A percentile compares a stretch with the other conserved stretches of the same genome.
Conservation (phyloP, 139 green algal genomes). For the Desmodesmus armatus region DNA sequence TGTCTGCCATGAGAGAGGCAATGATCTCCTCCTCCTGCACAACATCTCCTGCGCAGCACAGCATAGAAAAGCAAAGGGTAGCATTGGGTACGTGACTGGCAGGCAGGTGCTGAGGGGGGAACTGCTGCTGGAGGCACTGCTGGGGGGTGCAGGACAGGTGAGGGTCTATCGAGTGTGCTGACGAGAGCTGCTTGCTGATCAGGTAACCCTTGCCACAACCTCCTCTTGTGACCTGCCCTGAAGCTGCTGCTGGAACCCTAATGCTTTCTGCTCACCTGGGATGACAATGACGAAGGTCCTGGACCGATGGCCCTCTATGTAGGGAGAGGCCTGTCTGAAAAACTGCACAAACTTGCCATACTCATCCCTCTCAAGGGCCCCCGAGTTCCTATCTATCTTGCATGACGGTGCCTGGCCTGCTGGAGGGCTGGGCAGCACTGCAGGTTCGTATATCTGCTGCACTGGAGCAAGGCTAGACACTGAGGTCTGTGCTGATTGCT, state of each 20-base stretch:
- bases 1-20: conserved; percentile 78
- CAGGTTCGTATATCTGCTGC: no score
- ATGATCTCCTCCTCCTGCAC: conserved; percentile 59
- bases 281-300: conserved; percentile 93
- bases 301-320: conserved; percentile 89
- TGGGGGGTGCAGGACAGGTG: neutral
- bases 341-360: conserved; percentile 77
- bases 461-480: no score
- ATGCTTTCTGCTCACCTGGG: no score
- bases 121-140: neutral
- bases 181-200: neutral
- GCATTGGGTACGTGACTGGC: neutral
- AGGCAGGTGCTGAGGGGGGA: neutral
- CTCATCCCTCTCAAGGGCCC: conserved; percentile 51
- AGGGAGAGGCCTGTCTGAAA: conserved; percentile 88
- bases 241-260: no score
- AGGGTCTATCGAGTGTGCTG: neutral
- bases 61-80: neutral
- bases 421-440: no score
- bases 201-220: neutral
- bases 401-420: neutral
- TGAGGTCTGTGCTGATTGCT: no score
- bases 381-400: conserved; percentile 2
- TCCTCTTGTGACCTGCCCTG: neutral
- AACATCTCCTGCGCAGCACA: conserved; percentile 57